Base-by-base conservation (phyloP, 2,329 filamentous ascomycete species). In the Epichloe sylvatica region DNA sequence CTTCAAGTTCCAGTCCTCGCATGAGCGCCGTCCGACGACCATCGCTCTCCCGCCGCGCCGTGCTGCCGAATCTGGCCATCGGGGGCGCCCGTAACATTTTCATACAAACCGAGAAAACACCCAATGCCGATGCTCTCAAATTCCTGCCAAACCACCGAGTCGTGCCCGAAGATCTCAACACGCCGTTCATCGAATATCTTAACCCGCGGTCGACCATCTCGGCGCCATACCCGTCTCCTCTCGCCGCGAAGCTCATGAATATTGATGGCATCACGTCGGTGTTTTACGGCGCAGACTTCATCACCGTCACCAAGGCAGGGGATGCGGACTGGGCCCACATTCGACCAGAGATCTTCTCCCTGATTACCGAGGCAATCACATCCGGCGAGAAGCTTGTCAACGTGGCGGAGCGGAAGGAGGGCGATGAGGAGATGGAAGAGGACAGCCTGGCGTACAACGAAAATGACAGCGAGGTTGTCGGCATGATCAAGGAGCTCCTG, bases 401-500 rank as follows among this genome's bases (percentile, higher is more conserved):
- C 55, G 75, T 81, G 0, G 71, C 78, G 2, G 81, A 84, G 57
- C 77, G 76, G 57, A 80, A 78, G 52, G 63, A 77, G 55, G 77
- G 62, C 57, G 75, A 69, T 53, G 69, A 54, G 5, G 55, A 54
- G 5, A 52, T 49, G 4, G 68, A 71, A 54, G 77, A 78, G 53
- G 88, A 94, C 59, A 85, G 80, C 52, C 71, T 95, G 47, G 79
- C 79, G 21, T 95, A 91, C 65, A 82, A 91, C 59, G 89, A 95
- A 63, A 83, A 94, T 54, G 92, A 98, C 64, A 84, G 83, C 56
- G 92, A 98, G 68, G 87, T 96, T 11, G 84, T 98, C 8, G 85
- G 88, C 52, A 97, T 97, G 92, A 97, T 98, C 70, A 95, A 97
- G 71, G 92, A 98, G 70, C 72, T 98, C 34, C 74, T 98, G 36